Evolutionary conservation across 371 early-diverging fungal species (phyloP).

Genomic region (Circinella umbellata): DNA sequence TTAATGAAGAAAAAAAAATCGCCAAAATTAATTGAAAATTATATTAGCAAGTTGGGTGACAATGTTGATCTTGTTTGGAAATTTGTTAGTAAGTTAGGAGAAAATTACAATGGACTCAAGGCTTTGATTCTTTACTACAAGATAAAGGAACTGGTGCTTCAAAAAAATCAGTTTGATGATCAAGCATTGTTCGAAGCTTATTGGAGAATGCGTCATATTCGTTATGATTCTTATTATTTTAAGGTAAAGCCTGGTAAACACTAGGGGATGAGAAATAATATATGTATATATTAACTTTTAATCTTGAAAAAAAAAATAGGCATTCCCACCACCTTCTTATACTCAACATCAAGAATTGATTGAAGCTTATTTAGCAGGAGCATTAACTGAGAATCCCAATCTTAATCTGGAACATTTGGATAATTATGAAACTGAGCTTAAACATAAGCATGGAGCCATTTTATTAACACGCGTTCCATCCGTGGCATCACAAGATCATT

Average conservation of each 20-base stretch:
- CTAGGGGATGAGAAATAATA: neutral
- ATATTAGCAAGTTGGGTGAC: constrained; percentile 10
- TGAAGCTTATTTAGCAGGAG: constrained; percentile 11
- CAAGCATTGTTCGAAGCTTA: neutral
- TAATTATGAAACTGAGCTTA: constrained; percentile 1
- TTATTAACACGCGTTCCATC: constrained; percentile 1
- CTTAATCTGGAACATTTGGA: neutral
- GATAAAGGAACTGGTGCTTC: neutral
- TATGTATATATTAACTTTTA: neutral
- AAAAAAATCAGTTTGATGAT: neutral
- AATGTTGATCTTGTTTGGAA: constrained; percentile 24
- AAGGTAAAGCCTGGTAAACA: neutral
- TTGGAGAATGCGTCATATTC: neutral
- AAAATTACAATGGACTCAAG: constrained; percentile 10
- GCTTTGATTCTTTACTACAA: neutral
- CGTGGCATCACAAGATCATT: neutral
- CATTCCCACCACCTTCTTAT: neutral
- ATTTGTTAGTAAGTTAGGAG: constrained; percentile 29
- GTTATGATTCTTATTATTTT: neutral
- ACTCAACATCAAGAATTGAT: neutral
- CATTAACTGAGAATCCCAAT: neutral
- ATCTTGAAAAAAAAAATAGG: neutral
- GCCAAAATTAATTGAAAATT: neutral
- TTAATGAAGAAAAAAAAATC: neutral
- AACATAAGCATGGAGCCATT: neutral